phyloP scores from a whole-genome alignment of 106 monocot genomes.

The Agapanthus africanus region DNA sequence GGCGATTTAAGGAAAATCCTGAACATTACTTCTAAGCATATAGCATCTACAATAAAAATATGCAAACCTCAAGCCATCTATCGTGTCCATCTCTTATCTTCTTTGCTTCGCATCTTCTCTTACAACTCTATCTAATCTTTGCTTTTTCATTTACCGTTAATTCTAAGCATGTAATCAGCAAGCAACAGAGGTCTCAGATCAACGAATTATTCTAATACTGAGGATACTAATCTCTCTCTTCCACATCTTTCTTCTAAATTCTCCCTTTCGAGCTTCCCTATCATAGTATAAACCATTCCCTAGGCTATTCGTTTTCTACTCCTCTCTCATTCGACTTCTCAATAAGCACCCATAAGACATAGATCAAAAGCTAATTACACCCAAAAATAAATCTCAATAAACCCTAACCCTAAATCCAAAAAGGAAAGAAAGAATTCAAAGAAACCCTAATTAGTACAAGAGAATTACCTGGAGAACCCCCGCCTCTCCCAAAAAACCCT shows the following conservation, averaged over 20 bases:
- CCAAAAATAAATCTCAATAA: not conserved
- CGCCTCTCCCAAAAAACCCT: constrained; percentile 6
- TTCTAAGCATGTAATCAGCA: not conserved
- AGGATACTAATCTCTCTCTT: not conserved
- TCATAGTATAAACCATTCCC: too few relatives aligned
- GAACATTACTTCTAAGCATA: too few relatives aligned
- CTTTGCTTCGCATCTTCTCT: too few relatives aligned
- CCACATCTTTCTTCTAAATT: not conserved
- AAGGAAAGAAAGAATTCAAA: not conserved
- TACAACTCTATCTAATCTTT: too few relatives aligned
- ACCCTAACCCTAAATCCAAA: constrained; percentile 2
- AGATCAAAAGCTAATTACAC: not conserved
- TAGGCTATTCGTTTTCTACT: too few relatives aligned
- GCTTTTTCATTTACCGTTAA: too few relatives aligned
- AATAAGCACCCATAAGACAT: not conserved
- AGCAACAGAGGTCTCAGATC: not conserved
- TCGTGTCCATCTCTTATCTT: too few relatives aligned
- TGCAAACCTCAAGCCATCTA: too few relatives aligned
- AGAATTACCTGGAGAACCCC: constrained; percentile 2
- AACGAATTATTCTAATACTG: too few relatives aligned
- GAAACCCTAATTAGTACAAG: not conserved
- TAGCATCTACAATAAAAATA: too few relatives aligned
- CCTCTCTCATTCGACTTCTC: too few relatives aligned
- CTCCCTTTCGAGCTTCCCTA: not conserved
- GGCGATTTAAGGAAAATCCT: too few relatives aligned